Evolutionary conservation across 192 early-diverging fungal species (phyloP).

Genomic region (Rhizoclosmatium sp.): DNA sequence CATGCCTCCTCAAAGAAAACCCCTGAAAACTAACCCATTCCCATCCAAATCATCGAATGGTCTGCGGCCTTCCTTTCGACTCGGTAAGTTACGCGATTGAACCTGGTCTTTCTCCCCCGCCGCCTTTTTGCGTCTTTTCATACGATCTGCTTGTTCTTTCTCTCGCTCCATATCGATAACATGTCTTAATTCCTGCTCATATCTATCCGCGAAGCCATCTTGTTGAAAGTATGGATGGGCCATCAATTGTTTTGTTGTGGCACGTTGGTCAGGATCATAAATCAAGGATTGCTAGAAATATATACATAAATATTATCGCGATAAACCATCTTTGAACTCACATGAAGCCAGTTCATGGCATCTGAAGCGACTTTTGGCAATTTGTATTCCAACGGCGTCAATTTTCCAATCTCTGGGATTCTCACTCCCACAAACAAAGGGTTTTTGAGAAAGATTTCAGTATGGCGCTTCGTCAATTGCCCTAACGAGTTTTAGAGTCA

Average conservation of each 20-base stretch:
- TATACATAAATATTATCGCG: not conserved
- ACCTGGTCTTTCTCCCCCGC: not conserved
- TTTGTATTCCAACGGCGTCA: slow-evolving; percentile 62
- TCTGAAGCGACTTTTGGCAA: slow-evolving; percentile 58
- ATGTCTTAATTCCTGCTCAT: slow-evolving; percentile 61
- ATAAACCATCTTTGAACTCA: slow-evolving; percentile 29
- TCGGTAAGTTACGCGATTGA: slow-evolving; percentile 37
- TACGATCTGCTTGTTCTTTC: slow-evolving; percentile 53
- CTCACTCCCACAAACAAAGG: slow-evolving; percentile 68
- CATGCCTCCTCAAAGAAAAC: not conserved
- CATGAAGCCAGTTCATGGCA: slow-evolving; percentile 66
- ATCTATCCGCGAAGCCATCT: slow-evolving; percentile 63
- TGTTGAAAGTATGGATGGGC: slow-evolving; percentile 64
- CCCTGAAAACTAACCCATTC: slow-evolving; percentile 33
- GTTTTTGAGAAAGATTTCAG: slow-evolving; percentile 67
- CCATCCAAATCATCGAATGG: slow-evolving; percentile 57
- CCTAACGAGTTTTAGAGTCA: slow-evolving; percentile 39
- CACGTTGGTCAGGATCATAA: slow-evolving; percentile 69
- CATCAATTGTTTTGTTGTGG: slow-evolving; percentile 66
- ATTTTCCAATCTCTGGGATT: slow-evolving; percentile 65
- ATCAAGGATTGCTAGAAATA: slow-evolving; percentile 58
- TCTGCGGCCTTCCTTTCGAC: slow-evolving; percentile 48
- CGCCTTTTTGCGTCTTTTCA: slow-evolving; percentile 37
- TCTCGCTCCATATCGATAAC: slow-evolving; percentile 61
- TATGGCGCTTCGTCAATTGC: slow-evolving; percentile 65